These are phyloP conservation scores for Amanita subjunquillea DNA, from an alignment of 768 basidiomycete genomes.

Conservation along the genomic window DNA sequence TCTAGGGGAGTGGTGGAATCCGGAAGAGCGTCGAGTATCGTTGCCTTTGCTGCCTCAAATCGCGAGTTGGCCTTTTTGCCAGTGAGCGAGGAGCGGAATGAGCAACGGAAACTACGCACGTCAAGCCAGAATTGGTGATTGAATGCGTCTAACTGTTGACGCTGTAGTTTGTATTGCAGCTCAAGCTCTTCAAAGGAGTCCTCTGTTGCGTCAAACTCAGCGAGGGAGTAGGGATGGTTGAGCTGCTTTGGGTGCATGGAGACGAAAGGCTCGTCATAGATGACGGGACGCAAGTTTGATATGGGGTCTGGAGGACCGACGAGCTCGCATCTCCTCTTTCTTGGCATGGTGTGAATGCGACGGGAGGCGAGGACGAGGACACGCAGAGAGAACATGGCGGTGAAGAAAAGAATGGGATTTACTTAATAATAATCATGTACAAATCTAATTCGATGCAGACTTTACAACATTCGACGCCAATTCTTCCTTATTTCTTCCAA, in stretches of 20 bases:
- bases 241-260: constrained; percentile 23
- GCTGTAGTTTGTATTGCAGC: constrained; percentile 60
- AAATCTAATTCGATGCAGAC: neutral
- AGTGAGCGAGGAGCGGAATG: constrained; percentile 2
- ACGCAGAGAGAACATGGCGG: neutral
- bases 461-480: constrained; percentile 19
- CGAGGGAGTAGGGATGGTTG: constrained; percentile 69
- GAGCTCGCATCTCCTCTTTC: constrained; percentile 16
- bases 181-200: constrained; percentile 33
- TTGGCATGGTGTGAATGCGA: neutral
- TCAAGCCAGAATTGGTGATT: constrained; percentile 78
- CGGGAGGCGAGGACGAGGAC: neutral
- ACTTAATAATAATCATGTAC: neutral
- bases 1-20: constrained; percentile 35
- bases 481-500: constrained; percentile 20
- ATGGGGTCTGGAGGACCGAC: constrained; percentile 70
- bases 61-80: constrained; percentile 61
- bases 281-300: constrained; percentile 70
- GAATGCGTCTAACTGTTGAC: constrained; percentile 64
- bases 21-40: constrained; percentile 47
- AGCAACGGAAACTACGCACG: constrained; percentile 31
- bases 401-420: neutral
- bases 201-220: constrained; percentile 44
- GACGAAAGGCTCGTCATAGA: constrained; percentile 53
- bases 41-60: constrained; percentile 62